phyloP scores from a whole-genome alignment of 2,329 filamentous ascomycete genomes.

The Trichocomaceae sp. region DNA sequence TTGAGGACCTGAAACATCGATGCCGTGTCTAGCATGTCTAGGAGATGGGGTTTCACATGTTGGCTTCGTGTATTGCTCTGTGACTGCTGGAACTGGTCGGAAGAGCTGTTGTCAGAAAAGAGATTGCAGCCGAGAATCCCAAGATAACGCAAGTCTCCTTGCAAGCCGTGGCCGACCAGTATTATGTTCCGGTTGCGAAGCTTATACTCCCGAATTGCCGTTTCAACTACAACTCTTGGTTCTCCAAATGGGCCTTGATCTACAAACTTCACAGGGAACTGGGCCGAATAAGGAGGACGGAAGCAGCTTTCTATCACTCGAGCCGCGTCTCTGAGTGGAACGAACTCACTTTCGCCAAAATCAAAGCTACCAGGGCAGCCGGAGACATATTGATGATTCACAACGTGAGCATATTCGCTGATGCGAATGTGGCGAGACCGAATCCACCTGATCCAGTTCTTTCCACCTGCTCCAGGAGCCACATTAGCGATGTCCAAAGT shows the following conservation, averaged over 20 bases:
- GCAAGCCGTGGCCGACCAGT: slow-evolving; percentile 70
- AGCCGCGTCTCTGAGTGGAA: slow-evolving; percentile 42
- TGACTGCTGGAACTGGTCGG: background rate
- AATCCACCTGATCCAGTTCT: slow-evolving; percentile 63
- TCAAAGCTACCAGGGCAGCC: slow-evolving; percentile 76
- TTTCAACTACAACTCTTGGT: slow-evolving; percentile 1
- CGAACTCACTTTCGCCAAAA: slow-evolving; percentile 54
- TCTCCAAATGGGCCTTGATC: slow-evolving; percentile 6
- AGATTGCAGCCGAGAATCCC: slow-evolving; percentile 56
- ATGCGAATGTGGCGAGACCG: slow-evolving; percentile 70
- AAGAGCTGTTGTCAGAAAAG: slow-evolving; percentile 15
- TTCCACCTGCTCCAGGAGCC: slow-evolving; percentile 55
- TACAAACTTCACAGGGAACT: slow-evolving; percentile 15
- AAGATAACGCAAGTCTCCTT: slow-evolving; percentile 63
- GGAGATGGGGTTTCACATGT: slow-evolving; percentile 37
- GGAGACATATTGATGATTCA: slow-evolving; percentile 61
- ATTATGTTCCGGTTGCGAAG: slow-evolving; percentile 53
- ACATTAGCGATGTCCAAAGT: slow-evolving; percentile 52
- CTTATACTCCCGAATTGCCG: slow-evolving; percentile 12
- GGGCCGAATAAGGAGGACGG: slow-evolving; percentile 47
- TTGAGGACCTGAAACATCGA: slow-evolving; percentile 61
- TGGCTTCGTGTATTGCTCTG: background rate
- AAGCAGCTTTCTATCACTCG: slow-evolving; percentile 50
- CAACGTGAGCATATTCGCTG: slow-evolving; percentile 57
- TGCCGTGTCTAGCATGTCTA: slow-evolving; percentile 67